phyloP scores from a whole-genome alignment of 2,329 filamentous ascomycete species.

The Thermoascus crustaceus region DNA sequence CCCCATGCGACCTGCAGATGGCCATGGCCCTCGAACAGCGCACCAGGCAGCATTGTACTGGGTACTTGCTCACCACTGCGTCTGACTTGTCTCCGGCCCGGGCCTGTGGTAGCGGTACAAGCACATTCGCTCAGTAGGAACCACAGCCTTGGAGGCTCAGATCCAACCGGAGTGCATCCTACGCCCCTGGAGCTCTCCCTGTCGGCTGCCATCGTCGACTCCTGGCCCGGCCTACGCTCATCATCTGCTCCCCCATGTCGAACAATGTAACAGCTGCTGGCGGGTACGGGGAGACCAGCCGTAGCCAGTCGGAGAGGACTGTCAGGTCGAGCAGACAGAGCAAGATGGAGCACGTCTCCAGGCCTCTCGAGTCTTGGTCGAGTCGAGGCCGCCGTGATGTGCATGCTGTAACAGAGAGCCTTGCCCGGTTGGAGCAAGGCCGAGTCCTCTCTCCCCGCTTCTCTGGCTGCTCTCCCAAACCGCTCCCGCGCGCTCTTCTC shows the following conservation, averaged over 20 bases:
- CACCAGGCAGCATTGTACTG: conserved; percentile 14
- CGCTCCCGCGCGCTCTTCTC: conserved; percentile 12
- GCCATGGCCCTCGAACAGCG: conserved; percentile 26
- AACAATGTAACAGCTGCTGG: conserved; percentile 1
- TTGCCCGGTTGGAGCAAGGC: too few relatives aligned
- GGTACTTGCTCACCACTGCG: too few relatives aligned
- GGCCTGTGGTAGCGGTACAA: too few relatives aligned
- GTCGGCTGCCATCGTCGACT: too few relatives aligned
- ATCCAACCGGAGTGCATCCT: too few relatives aligned
- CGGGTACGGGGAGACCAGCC: neutral
- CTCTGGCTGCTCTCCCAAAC: conserved; percentile 12
- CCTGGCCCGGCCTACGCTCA: too few relatives aligned
- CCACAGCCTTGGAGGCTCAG: too few relatives aligned
- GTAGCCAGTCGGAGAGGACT: neutral
- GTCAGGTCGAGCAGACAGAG: neutral
- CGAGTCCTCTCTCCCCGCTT: conserved; percentile 14
- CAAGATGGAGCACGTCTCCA: conserved; percentile 1
- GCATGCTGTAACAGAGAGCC: conserved; percentile 1
- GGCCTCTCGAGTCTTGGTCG: neutral
- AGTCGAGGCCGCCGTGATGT: conserved; percentile 3
- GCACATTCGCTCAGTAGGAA: too few relatives aligned
- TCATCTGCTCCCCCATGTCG: neutral
- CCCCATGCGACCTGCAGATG: conserved; percentile 23
- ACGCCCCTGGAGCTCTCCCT: too few relatives aligned
- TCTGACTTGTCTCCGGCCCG: too few relatives aligned